phyloP scores from a whole-genome alignment of 2,329 filamentous ascomycete genomes.

The Cytospora piceicola region DNA sequence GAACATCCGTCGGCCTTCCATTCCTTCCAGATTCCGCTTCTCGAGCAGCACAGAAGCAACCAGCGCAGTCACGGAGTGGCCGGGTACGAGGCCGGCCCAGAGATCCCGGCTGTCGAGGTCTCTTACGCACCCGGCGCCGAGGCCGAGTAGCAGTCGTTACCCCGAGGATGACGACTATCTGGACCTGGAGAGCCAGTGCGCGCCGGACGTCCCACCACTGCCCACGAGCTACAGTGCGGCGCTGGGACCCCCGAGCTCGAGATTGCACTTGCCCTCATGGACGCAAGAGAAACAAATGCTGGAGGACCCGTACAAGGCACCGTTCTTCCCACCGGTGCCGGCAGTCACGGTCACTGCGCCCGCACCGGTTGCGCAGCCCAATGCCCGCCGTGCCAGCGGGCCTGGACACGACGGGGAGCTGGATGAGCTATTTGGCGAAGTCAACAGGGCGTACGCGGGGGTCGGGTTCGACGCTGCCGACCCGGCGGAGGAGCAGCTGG shows the following conservation, averaged over 20 bases:
- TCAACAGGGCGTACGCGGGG: constrained; percentile 1
- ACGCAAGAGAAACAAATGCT: constrained; percentile 37
- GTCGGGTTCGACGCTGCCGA: constrained; percentile 47
- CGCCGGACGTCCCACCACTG: constrained; percentile 46
- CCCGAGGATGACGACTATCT: constrained; percentile 35
- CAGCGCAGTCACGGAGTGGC: constrained; percentile 28
- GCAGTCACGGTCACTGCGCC: constrained; percentile 23
- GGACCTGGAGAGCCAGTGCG: constrained; percentile 51
- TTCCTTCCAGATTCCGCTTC: constrained; percentile 36
- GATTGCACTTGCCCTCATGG: constrained; percentile 48
- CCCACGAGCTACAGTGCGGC: constrained; percentile 35
- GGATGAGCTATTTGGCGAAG: constrained; percentile 28
- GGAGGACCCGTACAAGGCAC: constrained; percentile 13
- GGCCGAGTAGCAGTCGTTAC: constrained; percentile 38
- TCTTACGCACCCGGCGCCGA: constrained; percentile 23
- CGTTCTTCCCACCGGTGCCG: not conserved
- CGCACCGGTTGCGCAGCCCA: constrained; percentile 16
- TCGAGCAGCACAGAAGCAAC: constrained; percentile 32
- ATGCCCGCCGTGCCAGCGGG: constrained; percentile 5
- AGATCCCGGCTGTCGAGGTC: constrained; percentile 26
- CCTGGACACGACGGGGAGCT: constrained; percentile 25
- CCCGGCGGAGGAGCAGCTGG: constrained; percentile 53
- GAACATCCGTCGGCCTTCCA: constrained; percentile 35
- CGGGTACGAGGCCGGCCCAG: constrained; percentile 13
- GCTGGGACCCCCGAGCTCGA: constrained; percentile 44